phyloP scores from a whole-genome alignment of 306 rosid species.

The Castanopsis chinensis region DNA sequence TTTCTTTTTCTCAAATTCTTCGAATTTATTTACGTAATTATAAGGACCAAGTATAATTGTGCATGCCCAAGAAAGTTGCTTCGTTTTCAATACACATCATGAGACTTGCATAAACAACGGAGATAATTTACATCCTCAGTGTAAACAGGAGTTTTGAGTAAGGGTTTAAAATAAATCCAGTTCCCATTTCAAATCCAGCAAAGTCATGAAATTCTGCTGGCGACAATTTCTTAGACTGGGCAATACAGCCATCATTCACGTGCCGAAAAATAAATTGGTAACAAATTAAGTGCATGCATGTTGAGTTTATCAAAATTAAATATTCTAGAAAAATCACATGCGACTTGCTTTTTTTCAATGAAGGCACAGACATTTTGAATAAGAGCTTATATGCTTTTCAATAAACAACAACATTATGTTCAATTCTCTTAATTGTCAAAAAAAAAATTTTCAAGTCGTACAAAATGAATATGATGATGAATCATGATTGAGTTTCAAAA shows the following conservation, averaged over 20 bases:
- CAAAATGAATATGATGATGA: background rate
- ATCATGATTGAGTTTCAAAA: background rate
- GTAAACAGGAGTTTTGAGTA: background rate
- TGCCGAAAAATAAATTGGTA: background rate
- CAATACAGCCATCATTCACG: constrained; percentile 1
- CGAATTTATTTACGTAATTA: no score
- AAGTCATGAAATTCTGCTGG: background rate
- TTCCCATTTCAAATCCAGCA: background rate
- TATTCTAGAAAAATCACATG: background rate
- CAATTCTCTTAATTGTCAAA: background rate
- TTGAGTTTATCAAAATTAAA: background rate
- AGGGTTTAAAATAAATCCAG: background rate
- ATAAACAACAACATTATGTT: background rate
- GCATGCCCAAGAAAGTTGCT: no score
- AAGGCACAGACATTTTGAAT: background rate
- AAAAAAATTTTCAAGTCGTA: background rate
- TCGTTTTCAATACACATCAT: no score
- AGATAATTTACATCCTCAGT: background rate
- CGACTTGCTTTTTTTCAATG: background rate
- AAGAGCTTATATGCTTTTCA: background rate
- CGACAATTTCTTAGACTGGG: background rate
- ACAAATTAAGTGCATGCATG: no score
- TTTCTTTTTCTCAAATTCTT: no score
- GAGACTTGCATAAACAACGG: no score
- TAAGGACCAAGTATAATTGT: no score